Evolutionary conservation across 306 rosid genomes (phyloP), one percentile per base, ranked within the genome.

Genomic region (Malus asiatica): DNA sequence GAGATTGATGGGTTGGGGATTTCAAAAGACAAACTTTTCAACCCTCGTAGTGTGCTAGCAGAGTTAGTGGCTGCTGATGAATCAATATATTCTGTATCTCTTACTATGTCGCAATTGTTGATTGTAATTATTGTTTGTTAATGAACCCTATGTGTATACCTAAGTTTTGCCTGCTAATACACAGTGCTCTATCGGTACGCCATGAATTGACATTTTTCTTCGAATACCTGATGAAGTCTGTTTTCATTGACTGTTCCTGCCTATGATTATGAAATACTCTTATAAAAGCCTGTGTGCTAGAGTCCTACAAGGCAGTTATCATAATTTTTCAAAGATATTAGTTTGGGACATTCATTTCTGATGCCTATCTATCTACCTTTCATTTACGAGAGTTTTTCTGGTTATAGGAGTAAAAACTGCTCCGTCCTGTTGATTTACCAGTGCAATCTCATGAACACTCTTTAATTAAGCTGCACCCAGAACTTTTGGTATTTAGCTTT

Each of bases 11-110:
- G 66, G 55, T 58, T 79, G 60, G 59, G 23, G 15, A 70, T 38
- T 72, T 29, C 2, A 5, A 57, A 8, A 66, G 51, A 8, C 48
- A 57, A 40, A 29, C 30, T 7, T 73, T 22, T 3, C 76, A 72
- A 59, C 73, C 45, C 53, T 75, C 65, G 59, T 75, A 71, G 46
- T 55, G 23, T 61, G 25, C 77, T 33, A 40, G 53, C 63, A 61
- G 46, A 64, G 18, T n/a, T 22, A 7, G 15, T 14, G 73, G 18
- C 46, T 45, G n/a, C 57, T 45, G 13, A 33, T 35, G 14, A 69
- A 45, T 69, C 73, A 13, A 8, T 44, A 32, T 16, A 23, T 44
- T n/a, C 15, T 13, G 20, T 6, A 45, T 23, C 14, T 16, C 58
- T 69, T 25, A 25, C 15, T 4, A 16, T 20, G 22, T 68, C 22